A percentile compares a stretch with the other conserved stretches of the same genome.
Evolutionary conservation across 495 filamentous ascomycete species (phyloP).

Genomic region (Geoglossum glabrum): DNA sequence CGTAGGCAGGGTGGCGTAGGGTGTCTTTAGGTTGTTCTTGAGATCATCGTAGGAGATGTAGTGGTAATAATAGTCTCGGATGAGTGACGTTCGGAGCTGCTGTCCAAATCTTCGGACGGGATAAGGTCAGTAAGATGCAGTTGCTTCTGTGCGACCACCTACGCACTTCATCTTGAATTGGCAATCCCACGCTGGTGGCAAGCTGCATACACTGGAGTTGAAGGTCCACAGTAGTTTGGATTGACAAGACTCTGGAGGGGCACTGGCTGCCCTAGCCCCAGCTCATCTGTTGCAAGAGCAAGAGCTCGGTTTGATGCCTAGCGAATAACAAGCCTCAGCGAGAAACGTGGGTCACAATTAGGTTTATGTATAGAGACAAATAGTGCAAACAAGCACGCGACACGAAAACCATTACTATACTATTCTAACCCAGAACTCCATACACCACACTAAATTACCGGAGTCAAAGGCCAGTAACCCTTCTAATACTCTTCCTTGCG

Average conservation of each 20-base stretch:
- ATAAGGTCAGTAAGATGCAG: not conserved
- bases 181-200: not conserved
- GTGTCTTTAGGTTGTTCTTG: slow-evolving; percentile 65
- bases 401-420: no score
- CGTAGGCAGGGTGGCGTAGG: slow-evolving; percentile 35
- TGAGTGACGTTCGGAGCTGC: slow-evolving; percentile 78
- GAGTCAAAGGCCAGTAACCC: slow-evolving; percentile 33
- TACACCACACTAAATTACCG: not conserved
- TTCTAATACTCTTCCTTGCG: slow-evolving; percentile 58
- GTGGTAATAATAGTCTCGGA: slow-evolving; percentile 88
- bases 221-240: not conserved
- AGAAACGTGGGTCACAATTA: not conserved
- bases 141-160: not conserved
- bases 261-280: not conserved
- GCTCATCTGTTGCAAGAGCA: no score
- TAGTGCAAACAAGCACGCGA: not conserved
- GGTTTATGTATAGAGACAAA: not conserved
- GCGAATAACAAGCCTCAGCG: not conserved
- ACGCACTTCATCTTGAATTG: slow-evolving; percentile 2
- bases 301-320: not conserved
- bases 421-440: no score
- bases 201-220: not conserved
- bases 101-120: slow-evolving; percentile 61
- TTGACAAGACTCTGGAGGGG: not conserved
- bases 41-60: slow-evolving; percentile 95